Base-by-base conservation (phyloP, 1,284 basidiomycete genomes). In the Ceratobasidium sp. region DNA sequence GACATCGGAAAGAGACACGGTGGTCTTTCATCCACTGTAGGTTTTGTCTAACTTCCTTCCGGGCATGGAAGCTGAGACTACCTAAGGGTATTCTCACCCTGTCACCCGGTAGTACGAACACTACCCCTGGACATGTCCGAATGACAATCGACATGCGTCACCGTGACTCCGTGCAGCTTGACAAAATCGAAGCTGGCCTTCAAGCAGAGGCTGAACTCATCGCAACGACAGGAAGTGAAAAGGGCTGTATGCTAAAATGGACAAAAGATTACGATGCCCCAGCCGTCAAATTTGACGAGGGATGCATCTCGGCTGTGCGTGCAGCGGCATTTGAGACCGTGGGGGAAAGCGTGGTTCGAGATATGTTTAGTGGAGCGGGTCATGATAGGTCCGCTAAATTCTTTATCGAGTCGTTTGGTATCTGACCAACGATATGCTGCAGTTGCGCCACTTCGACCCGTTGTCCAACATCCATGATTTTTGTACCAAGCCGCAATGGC, bases 381-480 rank as follows among this genome's bases (percentile, higher is more conserved):
- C 80, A 81, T 68, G 80, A 81, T 75, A 79, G 78, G 80, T 80
- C 20, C 20, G 76, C n/a, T n/a, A 39, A 5, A 35, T 15, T 45
- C 28, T 77, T 28, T 33, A 13, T 33, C 49, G 33, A 26, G 10
- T 47, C 31, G n/a, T n/a, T n/a, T n/a, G n/a, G n/a, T n/a, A n/a
- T n/a, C n/a, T 77, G 49, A 51, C 49, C 53, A n/a, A 51, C 37
- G 39, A 6, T 42, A 13, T 42, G 13, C 13, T 42, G 39, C n/a
- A n/a, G 80, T 37, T 80, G 80, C 49, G 79, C 79, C 54, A 77
- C 80, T 15, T 67, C 78, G 1, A 71, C 53, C 20, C 76, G 75
- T 26, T 79, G 80, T 49, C 81, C 81, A 7, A 81, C 81, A 1
- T 75, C 81, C 15, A 82, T 82, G 81, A 78, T 82, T 42, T 82